Base-by-base conservation (phyloP, 2,329 filamentous ascomycete genomes). In the Ceratocystis harringtonii region DNA sequence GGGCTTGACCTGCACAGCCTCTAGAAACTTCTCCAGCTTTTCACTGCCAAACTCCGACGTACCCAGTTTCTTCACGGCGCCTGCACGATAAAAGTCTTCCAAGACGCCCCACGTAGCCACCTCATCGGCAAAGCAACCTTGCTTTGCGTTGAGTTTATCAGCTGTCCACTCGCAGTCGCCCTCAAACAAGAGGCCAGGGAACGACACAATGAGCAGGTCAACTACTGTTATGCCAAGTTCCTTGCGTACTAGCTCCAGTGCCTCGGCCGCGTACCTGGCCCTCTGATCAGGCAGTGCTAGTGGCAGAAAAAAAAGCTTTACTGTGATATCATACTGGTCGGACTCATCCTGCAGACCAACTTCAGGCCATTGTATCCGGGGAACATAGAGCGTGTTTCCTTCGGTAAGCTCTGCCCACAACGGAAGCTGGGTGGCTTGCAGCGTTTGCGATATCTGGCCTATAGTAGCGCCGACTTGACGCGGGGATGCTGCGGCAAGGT, bases 281-380 rank as follows among this genome's bases (percentile, higher is more conserved):
- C 92, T 84, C 69, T 84, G 77, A 19, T 80, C 79, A 1, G 83
- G 77, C 8, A 86, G 80, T 64, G 89, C 83, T 19, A 82, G 83
- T 1, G 90, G 88, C 32, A 97, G 81, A 75, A 94, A 95, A 79
- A 99, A 99, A 25, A 99, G 77, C 76, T 99, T 99, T 68, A 94
- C 87, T 0, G 92, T 96, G 72, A 96, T 91, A 73, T 96, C 91
- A 78, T 99, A 99, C 70, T 91, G 86, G 67, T 82, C 80, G 30
- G 87, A 80, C 70, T 95, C 91, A 73, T 99, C 94, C 41, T 84
- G 80, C 58, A 99, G 78, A 0, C 88, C 87, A 3, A 84, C 84
- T 36, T 82, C 77, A 12, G 83, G 78, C 79, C 87, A 89, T 74
- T 90, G 84, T 73, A 92, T 84, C 50, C 87, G 82, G 60, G 92